phyloP scores from a whole-genome alignment of 1,139 yeast genomes.

The Saccharomyces hybrid region DNA sequence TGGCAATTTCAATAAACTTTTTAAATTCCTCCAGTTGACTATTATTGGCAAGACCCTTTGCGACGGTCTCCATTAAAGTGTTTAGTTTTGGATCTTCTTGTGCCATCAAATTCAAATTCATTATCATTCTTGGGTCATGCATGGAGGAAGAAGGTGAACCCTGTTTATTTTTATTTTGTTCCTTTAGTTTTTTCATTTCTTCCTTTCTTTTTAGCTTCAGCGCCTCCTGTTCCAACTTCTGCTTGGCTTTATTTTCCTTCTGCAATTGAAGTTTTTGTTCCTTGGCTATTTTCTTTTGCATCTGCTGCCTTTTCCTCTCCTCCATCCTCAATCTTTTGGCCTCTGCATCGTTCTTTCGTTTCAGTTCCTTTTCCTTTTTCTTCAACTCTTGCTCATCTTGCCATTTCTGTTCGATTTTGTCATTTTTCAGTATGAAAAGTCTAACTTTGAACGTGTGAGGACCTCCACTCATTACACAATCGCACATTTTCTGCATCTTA shows the following conservation, averaged over 20 bases:
- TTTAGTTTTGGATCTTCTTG: constrained; percentile 60
- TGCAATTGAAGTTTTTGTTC: constrained; percentile 18
- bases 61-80: constrained; percentile 72
- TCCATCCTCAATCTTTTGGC: constrained; percentile 29
- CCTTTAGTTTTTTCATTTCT: constrained; percentile 16
- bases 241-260: constrained; percentile 19
- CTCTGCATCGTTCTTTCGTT: constrained; percentile 35
- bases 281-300: constrained; percentile 28
- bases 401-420: constrained; percentile 38
- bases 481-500: constrained; percentile 82
- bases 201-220: constrained; percentile 18
- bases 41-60: constrained; percentile 66
- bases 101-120: constrained; percentile 76
- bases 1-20: constrained; percentile 67
- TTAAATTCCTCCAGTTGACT: constrained; percentile 72
- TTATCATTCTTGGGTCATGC: constrained; percentile 68
- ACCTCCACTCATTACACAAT: constrained; percentile 63
- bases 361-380: constrained; percentile 34
- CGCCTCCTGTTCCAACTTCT: constrained; percentile 18
- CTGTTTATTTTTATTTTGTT: constrained; percentile 10
- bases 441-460: constrained; percentile 78
- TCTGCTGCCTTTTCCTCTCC: constrained; percentile 23
- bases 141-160: constrained; percentile 5
- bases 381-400: constrained; percentile 32
- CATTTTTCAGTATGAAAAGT: constrained; percentile 77